These are phyloP conservation scores for Neocucurbitaria cava DNA, from an alignment of 2,329 filamentous ascomycete genomes.

Conservation along the genomic window DNA sequence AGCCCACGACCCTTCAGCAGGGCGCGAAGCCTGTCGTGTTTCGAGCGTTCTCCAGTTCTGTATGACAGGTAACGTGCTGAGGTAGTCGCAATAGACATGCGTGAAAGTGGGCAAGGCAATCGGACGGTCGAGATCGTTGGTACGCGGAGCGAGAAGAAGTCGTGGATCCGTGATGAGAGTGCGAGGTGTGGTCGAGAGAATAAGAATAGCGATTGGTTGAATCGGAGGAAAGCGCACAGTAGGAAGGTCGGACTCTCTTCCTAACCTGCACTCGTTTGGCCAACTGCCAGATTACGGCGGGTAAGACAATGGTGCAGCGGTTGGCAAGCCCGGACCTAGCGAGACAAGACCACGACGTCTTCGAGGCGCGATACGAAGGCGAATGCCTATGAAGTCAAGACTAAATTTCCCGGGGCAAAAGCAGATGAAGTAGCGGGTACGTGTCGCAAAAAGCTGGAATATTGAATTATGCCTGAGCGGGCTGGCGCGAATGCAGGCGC, in stretches of 20 bases:
- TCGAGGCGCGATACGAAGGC: neutral
- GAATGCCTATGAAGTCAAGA: neutral
- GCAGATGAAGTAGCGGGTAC: conserved; percentile 5
- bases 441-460: conserved; percentile 17
- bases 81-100: neutral
- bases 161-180: conserved; percentile 8
- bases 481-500: conserved; percentile 18
- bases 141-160: conserved; percentile 4
- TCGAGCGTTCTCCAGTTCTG: conserved; percentile 7
- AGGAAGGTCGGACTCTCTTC: neutral
- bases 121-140: neutral
- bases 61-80: neutral
- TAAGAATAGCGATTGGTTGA: conserved; percentile 2
- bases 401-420: neutral
- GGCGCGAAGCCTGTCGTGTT: conserved; percentile 7
- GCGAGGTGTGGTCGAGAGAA: neutral
- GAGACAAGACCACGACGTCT: neutral
- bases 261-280: neutral
- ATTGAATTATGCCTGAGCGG: conserved; percentile 20
- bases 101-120: neutral
- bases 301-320: neutral
- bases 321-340: neutral
- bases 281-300: neutral
- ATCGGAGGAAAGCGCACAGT: neutral
- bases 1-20: conserved; percentile 8